Evolutionary conservation across 306 rosid species (phyloP), one percentile per base, ranked within the genome.

Genomic region (Vigna hirtella): DNA sequence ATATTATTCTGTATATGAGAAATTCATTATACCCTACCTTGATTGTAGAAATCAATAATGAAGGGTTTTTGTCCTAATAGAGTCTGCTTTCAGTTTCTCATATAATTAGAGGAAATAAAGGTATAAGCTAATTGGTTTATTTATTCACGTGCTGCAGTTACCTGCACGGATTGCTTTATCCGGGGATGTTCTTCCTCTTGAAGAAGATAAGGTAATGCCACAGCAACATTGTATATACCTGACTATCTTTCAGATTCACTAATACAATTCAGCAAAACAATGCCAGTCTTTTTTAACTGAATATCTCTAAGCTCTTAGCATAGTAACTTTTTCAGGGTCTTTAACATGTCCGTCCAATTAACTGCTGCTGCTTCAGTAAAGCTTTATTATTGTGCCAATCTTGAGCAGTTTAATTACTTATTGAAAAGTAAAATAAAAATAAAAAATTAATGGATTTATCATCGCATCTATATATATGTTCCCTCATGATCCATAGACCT

Each of bases 101-200:
- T 48, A 65, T 70, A 62, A 50, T 70, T 74, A 12, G 70, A 79
- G 71, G 72, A 56, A 50, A 80, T 80, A 42, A 15, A 70, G 16
- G 26, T 72, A 69, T 51, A 64, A 76, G 52, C 65, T 50, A 36
- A 66, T 71, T 66, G 55, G 64, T 61, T 86, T 63, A 59, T 82
- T 73, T 75, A 32, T 86, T 87, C 79, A 53, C 69, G 63, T 86
- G 68, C 80, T 87, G 78, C 85, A 95, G 98, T 66, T 85, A 64
- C 98, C 98, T 17, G 79, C 91, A 61, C 89, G 98, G 55, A 88
- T 92, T 87, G 98, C 98, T 52, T 81, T 95, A 78, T 84, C 84
- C n/a, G 98, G 98, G 50, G 98, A 95, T 56, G 83, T 92, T 73
- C 70, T 85, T 55, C 97, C 87, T 81, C 89, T 90, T 57, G 79